Percentiles rank a stretch among this genome's conserved stretches.
Conservation (phyloP, 768 basidiomycete genomes). For the Psilocybe sp. region DNA sequence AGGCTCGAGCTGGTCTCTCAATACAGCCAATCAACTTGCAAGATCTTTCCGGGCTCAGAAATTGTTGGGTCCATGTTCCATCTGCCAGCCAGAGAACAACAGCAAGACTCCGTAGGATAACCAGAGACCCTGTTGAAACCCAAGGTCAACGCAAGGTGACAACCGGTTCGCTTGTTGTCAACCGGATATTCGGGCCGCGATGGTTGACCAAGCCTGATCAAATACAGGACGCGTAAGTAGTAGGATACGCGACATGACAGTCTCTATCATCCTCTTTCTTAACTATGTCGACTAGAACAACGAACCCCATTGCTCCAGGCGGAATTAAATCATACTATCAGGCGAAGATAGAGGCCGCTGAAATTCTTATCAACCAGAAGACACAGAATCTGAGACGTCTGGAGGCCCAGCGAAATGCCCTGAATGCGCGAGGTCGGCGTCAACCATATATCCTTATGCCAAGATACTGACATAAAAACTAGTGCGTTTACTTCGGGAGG, state of each 20-base stretch:
- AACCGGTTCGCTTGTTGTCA: too few relatives aligned
- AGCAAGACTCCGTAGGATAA: too few relatives aligned
- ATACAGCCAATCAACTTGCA: too few relatives aligned
- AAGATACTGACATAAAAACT: neutral
- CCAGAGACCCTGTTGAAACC: too few relatives aligned
- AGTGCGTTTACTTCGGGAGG: conserved; percentile 91
- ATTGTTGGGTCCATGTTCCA: too few relatives aligned
- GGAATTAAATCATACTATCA: conserved; percentile 91
- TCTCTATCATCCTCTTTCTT: neutral
- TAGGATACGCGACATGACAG: conserved; percentile 13
- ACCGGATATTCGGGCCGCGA: too few relatives aligned
- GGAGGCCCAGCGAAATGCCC: conserved; percentile 95
- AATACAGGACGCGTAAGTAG: conserved; percentile 14
- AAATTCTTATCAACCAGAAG: conserved; percentile 91
- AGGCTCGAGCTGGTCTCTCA: too few relatives aligned
- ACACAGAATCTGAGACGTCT: conserved; percentile 93
- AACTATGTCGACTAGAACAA: conserved; percentile 25
- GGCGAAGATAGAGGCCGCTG: conserved; percentile 92
- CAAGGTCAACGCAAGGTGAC: too few relatives aligned
- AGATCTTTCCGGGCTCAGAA: too few relatives aligned
- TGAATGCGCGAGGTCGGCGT: conserved; percentile 84
- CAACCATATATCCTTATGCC: neutral
- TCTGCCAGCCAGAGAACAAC: too few relatives aligned
- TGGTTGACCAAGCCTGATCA: neutral
- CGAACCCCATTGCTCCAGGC: conserved; percentile 44